A percentile compares a stretch with the other conserved stretches of the same genome.
phyloP scores from a whole-genome alignment of 495 filamentous ascomycete genomes.

The Xylaria cubensis region DNA sequence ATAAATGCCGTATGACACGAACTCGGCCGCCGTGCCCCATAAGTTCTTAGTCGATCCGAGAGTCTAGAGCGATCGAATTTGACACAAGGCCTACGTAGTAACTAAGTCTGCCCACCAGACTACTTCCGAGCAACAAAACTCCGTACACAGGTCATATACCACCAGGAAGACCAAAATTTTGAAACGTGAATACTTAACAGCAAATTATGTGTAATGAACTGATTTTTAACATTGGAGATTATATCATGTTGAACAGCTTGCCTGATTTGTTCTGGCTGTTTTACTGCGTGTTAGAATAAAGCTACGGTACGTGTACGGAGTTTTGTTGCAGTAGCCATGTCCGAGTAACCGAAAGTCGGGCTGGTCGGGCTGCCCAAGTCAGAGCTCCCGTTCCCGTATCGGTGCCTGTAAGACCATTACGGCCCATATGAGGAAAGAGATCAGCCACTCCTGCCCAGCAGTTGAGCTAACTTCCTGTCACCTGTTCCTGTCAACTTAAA shows the following conservation, averaged over 20 bases:
- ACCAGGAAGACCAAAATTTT: too few species aligned
- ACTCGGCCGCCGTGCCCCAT: conserved; percentile 18
- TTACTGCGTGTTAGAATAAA: too few species aligned
- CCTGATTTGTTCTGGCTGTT: too few species aligned
- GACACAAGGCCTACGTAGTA: conserved; percentile 28
- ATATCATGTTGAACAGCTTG: too few species aligned
- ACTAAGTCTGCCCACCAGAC: conserved; percentile 25
- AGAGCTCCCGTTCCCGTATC: neutral
- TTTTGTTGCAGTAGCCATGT: too few species aligned
- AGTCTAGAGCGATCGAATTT: conserved; percentile 43
- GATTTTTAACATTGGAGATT: too few species aligned
- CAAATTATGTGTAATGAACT: too few species aligned
- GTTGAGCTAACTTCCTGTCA: neutral
- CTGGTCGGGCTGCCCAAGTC: conserved; percentile 10
- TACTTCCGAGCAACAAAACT: neutral
- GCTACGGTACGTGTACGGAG: too few species aligned
- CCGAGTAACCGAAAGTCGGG: conserved; percentile 11
- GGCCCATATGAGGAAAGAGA: conserved; percentile 21
- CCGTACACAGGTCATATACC: too few species aligned
- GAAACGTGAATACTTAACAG: too few species aligned
- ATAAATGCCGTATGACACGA: conserved; percentile 26
- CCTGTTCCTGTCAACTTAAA: neutral
- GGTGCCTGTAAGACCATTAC: neutral
- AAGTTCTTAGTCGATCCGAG: conserved; percentile 31
- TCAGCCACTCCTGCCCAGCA: conserved; percentile 9